phyloP scores from a whole-genome alignment of 225 moss, liverwort and hornwort species.

The Anthoceros angustus region DNA sequence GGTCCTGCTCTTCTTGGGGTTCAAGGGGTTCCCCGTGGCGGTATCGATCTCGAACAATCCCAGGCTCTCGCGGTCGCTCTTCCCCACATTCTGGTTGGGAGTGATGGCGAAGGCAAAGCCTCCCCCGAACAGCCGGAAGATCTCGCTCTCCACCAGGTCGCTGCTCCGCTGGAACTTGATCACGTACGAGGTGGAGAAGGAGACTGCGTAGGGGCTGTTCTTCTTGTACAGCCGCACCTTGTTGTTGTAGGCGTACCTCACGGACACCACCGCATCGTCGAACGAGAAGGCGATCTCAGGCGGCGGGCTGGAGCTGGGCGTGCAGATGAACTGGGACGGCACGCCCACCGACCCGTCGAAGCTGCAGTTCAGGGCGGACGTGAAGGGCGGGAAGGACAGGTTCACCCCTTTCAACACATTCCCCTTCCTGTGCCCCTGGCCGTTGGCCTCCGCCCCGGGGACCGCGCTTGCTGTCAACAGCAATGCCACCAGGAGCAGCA shows the following conservation, averaged over 20 bases:
- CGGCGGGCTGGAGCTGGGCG: slow-evolving; percentile 1
- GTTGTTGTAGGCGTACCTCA: slow-evolving; percentile 25
- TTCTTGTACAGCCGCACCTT: slow-evolving; percentile 30
- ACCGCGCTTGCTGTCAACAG: no score
- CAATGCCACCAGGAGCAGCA: no score
- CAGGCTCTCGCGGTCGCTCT: slow-evolving; percentile 22
- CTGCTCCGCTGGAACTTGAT: slow-evolving; percentile 21
- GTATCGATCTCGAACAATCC: slow-evolving; percentile 30
- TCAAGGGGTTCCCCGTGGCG: slow-evolving; percentile 18
- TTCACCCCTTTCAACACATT: slow-evolving; percentile 11
- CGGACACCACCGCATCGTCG: slow-evolving; percentile 14
- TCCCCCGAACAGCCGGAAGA: slow-evolving; percentile 20
- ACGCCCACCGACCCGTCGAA: slow-evolving; percentile 14
- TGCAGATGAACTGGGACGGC: slow-evolving; percentile 15
- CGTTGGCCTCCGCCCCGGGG: no score
- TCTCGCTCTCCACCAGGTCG: slow-evolving; percentile 16
- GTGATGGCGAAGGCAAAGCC: slow-evolving; percentile 31
- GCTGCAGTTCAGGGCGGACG: slow-evolving; percentile 17
- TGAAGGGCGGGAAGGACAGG: slow-evolving; percentile 31
- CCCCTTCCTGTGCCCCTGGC: no score
- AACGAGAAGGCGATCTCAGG: slow-evolving; percentile 10
- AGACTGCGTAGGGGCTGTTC: slow-evolving; percentile 20
- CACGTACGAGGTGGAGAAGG: slow-evolving; percentile 27
- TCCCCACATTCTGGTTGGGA: slow-evolving; percentile 15
- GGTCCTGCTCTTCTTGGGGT: slow-evolving; percentile 13